Evolutionary conservation across 768 basidiomycete genomes (phyloP), one percentile per base, ranked within the genome.

Genomic region (Calocybe indica): DNA sequence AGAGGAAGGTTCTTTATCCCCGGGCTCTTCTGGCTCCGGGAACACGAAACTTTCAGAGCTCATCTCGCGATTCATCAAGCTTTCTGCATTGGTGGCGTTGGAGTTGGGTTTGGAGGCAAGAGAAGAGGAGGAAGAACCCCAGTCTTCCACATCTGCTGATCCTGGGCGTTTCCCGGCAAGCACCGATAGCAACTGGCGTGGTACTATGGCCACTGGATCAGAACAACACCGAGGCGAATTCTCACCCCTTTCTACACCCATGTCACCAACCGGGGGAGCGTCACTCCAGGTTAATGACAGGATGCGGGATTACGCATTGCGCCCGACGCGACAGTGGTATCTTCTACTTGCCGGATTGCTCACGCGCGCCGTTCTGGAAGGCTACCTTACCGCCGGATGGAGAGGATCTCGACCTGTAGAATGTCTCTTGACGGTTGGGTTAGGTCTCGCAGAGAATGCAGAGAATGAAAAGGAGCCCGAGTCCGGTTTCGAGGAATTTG

Each of bases 311-410:
- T 57, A 65, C n/a, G 82, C 84, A 0, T 62, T 88, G 32, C 71
- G 73, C 2, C 90, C 90, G 0, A 83, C 88, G 28, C 67, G 77
- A 22, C 80, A 82, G 53, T 93, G 91, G 91, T 93, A 91, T 62
- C 73, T 85, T 65, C 73, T 94, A 9, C 71, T 92, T 11, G 79
- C 79, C 0, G 83, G 86, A 1, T 68, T 94, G 15, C 69, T 91
- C 29, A 89, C 89, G 5, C 78, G 90, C n/a, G 88, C 88, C 0
- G 85, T 82, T 13, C 65, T 93, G 44, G 89, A 94, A 58, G 91
- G 91, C 0, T 93, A 92, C 58, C 72, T 92, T 39, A 82, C 81
- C 1, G 84, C 81, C 7, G 84, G 85, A 0, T 94, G 91, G 91
- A 75, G 73, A 29, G 89, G 91, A 1, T 66, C 77, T 1, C 76